Base-by-base conservation (phyloP, 805 yeast genomes). In the Barnettozyma sp. region DNA sequence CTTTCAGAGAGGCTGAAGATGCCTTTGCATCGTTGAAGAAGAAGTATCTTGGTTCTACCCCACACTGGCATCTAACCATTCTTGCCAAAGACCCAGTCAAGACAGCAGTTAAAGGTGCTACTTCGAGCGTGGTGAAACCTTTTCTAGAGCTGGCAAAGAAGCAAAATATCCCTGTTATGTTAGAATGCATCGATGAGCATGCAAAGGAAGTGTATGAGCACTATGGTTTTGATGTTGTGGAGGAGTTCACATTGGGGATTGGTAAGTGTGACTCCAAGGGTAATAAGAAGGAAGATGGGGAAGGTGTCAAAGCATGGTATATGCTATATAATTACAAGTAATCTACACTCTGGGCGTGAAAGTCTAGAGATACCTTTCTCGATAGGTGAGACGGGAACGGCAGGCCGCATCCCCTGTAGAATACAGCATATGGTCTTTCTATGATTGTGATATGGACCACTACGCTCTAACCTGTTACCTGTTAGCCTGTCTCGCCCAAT, bases 191-290 rank as follows among this genome's bases (percentile, higher is more conserved):
- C n/a, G 41, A 34, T 34, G 38, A 25, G 17, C 36, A 40, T 12
- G 47, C 47, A 2, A 43, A 27, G 19, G 22, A 17, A 4, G 36
- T 43, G 7, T 43, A 41, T 25, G 32, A 34, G 17, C 43, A 42
- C 17, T 44, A 35, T 19, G 45, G 45, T 4, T 41, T 41, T 20
- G 28, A 25, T 22, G 26, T 24, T 2, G 14, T 26, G 11, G 40
- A 43, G 11, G 29, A 25, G 13, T 26, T 37, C n/a, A 21, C 11
- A 7, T 8, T 38, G n/a, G 43, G 43, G n/a, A 34, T 14, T 11
- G 40, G 37, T 1, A 15, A 24, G 8, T 25, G 35, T 26, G 38
- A 36, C 22, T 11, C 25, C 5, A 7, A 31, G 3, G 44, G 42
- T 7, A 16, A 9, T n/a, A 20, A 13, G 3, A 18, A 25, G 10